Base-by-base conservation (phyloP, 164 flowering plant genomes). In the Taxillus chinensis region DNA sequence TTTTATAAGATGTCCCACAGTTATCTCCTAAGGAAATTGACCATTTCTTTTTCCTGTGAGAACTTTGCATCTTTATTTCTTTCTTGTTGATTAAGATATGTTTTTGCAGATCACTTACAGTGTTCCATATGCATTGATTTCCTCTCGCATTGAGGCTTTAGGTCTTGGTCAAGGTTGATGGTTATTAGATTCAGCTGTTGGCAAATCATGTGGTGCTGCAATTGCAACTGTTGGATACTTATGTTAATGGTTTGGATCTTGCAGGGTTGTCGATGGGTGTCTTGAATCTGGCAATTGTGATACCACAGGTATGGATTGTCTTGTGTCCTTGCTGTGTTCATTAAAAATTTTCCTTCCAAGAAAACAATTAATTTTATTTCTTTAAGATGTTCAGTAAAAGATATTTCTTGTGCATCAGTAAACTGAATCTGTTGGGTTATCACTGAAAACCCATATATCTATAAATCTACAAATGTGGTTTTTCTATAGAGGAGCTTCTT, bases 181-280 rank as follows among this genome's bases (percentile, higher is more conserved):
- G 37, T 45, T 11, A 52, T 50, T 60, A 41, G 39, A 39, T 65
- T 27, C 27, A 27, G 27, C 49, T 48, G 64, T 39, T n/a, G 39
- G 7, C 17, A 4, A 15, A 51, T 45, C 15, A 61, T 38, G 7
- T 5, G 41, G 67, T 46, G 54, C 3, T 6, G 27, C 27, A 14
- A 51, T 43, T 9, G 8, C 60, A 5, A 56, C 27, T 62, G 13
- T 41, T 13, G 10, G 16, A 53, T 56, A 39, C 57, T 62, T 66
- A 56, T 55, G 11, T 63, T 70, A 57, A 57, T 60, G 39, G 63
- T 69, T 67, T 50, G 9, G 9, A 62, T 63, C 45, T 69, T 76
- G 74, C 86, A 93, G 99, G 99, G 11, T 77, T 93, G 52, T 86
- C 95, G 52, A 84, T 90, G 96, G 99, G 99, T n/a, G 82, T 95